Evolutionary conservation across 768 basidiomycete species (phyloP).

Genomic region (Hypholoma fasciculare): DNA sequence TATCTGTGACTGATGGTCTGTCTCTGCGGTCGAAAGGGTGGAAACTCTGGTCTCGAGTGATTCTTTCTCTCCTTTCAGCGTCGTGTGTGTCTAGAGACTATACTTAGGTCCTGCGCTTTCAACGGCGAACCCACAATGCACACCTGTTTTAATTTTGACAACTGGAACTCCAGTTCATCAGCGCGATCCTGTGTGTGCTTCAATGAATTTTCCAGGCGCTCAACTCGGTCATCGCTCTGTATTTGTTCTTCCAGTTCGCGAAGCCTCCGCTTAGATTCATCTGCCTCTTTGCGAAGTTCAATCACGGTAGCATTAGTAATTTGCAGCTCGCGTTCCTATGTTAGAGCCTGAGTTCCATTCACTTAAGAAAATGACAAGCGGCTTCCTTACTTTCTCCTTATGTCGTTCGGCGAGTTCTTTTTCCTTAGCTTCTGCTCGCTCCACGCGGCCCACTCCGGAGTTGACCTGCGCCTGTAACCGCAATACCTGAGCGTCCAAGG

Average conservation of each 20-base stretch:
- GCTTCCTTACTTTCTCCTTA: constrained; percentile 50
- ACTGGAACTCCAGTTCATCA: constrained; percentile 81
- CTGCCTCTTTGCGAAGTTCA: constrained; percentile 54
- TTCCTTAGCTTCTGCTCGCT: constrained; percentile 47
- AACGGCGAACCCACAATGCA: background rate
- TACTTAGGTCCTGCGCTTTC: constrained; percentile 10
- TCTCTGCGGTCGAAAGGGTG: constrained; percentile 40
- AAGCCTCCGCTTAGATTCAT: constrained; percentile 54
- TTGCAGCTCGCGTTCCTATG: constrained; percentile 77
- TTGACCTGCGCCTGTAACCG: constrained; percentile 40
- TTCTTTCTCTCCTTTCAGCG: constrained; percentile 65
- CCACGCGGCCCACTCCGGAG: constrained; percentile 37
- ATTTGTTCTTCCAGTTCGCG: constrained; percentile 82
- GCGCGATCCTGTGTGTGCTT: constrained; percentile 81
- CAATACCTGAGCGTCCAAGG: constrained; percentile 41
- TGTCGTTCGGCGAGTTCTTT: constrained; percentile 52
- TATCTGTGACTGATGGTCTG: constrained; percentile 45
- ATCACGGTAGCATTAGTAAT: constrained; percentile 52
- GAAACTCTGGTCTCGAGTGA: constrained; percentile 48
- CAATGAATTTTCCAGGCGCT: constrained; percentile 68
- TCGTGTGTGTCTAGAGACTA: constrained; percentile 47
- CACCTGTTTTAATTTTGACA: constrained; percentile 80
- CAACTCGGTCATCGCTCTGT: constrained; percentile 80
- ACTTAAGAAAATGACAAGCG: background rate
- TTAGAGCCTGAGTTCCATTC: constrained; percentile 16